Base-by-base conservation (phyloP, 2,329 filamentous ascomycete species). In the Septoria linicola region DNA sequence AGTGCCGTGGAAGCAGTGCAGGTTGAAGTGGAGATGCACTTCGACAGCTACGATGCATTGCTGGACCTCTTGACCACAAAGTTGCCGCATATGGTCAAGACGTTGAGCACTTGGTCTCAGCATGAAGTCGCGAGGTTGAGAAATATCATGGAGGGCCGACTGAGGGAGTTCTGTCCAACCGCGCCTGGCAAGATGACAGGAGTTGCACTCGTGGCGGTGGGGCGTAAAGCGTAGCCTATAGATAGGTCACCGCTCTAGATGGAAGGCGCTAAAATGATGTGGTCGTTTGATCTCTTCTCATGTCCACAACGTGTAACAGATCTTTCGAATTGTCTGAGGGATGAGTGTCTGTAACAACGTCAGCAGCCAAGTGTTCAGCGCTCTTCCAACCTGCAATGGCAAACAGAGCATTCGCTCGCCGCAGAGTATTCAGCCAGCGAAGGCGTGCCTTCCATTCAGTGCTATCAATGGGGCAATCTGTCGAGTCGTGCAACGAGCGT, bases 181-280 rank as follows among this genome's bases (percentile, higher is more conserved):
- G 55, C 57, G 48, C 65, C 65, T 8, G 63, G 63, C 1, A 49
- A 41, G 40, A 32, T 67, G 39, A 39, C 57, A 10, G 65, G 65
- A 2, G 43, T 57, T 36, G 54, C 61, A 16, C 48, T 67, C 6
- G 59, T 67, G 11, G 64, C 59, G 13, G 46, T 59, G 8, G 64
- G 64, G 8, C 50, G 59, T 31, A 66, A 66, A 59, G 19, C 32
- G 8, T 39, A 21, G 23, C 1, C 25, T 23, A 4, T 17, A 23
- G 16, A 41, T 5, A 11, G 19, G 7, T 8, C 8, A 13, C 21
- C 16, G n/a, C n/a, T n/a, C n/a, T n/a, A n/a, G n/a, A n/a, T n/a
- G n/a, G n/a, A n/a, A n/a, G n/a, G n/a, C n/a, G n/a, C n/a, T n/a
- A n/a, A n/a, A n/a, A n/a, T n/a, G n/a, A n/a, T n/a, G n/a, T n/a